Conservation (phyloP, 169 alveolate genomes). For the Cytauxzoon felis region DNA sequence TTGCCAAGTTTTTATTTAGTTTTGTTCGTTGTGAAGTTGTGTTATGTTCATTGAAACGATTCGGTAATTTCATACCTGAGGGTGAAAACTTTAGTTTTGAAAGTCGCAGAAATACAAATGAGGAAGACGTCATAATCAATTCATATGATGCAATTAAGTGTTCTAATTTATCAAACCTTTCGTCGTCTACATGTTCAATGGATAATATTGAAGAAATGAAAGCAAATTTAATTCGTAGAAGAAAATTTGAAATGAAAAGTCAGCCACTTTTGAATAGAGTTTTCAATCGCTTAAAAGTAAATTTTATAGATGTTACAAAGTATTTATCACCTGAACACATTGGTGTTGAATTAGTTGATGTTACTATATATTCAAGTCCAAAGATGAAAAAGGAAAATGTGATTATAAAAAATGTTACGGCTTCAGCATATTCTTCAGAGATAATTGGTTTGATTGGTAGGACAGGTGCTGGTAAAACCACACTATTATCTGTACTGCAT, state of each 20-base stretch:
- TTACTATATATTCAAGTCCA: conserved; percentile 4
- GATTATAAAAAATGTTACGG: conserved; percentile 22
- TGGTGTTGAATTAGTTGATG: conserved; percentile 1
- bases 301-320: not conserved
- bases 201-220: too few relatives aligned
- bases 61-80: conserved; percentile 5
- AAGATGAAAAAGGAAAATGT: too few relatives aligned
- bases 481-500: conserved; percentile 33
- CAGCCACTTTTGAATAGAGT: too few relatives aligned
- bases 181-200: too few relatives aligned
- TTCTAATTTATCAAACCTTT: too few relatives aligned
- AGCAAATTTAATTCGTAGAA: too few relatives aligned
- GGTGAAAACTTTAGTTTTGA: conserved; percentile 8
- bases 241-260: too few relatives aligned
- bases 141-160: too few relatives aligned
- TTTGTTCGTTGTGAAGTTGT: not conserved
- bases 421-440: conserved; percentile 22
- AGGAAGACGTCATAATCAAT: not conserved
- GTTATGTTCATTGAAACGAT: conserved; percentile 11
- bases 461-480: conserved; percentile 62
- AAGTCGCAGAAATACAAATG: not conserved
- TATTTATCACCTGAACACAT: not conserved
- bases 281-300: too few relatives aligned
- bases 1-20: not conserved
- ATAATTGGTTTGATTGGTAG: conserved; percentile 50